phyloP scores from a whole-genome alignment of 768 basidiomycete genomes.

The Lactarius indigo region DNA sequence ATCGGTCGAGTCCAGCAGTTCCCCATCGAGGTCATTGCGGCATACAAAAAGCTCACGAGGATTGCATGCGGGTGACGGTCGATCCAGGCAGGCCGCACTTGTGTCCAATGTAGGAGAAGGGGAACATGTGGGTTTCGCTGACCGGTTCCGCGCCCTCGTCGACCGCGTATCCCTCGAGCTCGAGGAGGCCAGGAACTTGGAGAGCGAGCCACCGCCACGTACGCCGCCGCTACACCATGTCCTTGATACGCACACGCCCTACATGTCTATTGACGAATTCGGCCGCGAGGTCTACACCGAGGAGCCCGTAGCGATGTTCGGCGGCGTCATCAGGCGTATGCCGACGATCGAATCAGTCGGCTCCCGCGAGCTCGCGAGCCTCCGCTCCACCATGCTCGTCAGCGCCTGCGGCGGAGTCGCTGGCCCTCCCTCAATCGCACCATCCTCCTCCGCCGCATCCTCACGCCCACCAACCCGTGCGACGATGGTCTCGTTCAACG shows the following conservation, averaged over 20 bases:
- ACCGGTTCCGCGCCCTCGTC: slow-evolving; percentile 50
- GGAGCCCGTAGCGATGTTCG: slow-evolving; percentile 56
- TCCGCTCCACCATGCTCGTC: slow-evolving; percentile 21
- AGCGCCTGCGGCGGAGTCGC: background rate
- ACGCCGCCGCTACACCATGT: slow-evolving; percentile 21
- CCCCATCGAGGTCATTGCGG: background rate
- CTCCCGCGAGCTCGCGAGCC: slow-evolving; percentile 49
- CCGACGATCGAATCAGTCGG: slow-evolving; percentile 78
- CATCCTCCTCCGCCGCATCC: slow-evolving; percentile 11
- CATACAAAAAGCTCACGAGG: slow-evolving; percentile 11
- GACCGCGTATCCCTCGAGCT: slow-evolving; percentile 51
- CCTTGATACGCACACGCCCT: slow-evolving; percentile 27
- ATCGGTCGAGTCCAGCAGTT: slow-evolving; percentile 11
- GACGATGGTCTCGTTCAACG: slow-evolving; percentile 19
- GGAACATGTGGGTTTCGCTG: slow-evolving; percentile 43
- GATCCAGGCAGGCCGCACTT: background rate
- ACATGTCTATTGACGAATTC: slow-evolving; percentile 43
- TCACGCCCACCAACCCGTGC: slow-evolving; percentile 23
- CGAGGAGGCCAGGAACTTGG: slow-evolving; percentile 44
- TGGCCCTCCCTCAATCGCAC: background rate
- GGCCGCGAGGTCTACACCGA: slow-evolving; percentile 38
- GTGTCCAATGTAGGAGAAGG: slow-evolving; percentile 28
- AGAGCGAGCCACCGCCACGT: slow-evolving; percentile 10
- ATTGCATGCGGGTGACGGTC: background rate
- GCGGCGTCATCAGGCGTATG: slow-evolving; percentile 67